Evolutionary conservation across 345 rosid genomes (phyloP), one percentile per base, ranked within the genome.

Genomic region (Brassica rapa): DNA sequence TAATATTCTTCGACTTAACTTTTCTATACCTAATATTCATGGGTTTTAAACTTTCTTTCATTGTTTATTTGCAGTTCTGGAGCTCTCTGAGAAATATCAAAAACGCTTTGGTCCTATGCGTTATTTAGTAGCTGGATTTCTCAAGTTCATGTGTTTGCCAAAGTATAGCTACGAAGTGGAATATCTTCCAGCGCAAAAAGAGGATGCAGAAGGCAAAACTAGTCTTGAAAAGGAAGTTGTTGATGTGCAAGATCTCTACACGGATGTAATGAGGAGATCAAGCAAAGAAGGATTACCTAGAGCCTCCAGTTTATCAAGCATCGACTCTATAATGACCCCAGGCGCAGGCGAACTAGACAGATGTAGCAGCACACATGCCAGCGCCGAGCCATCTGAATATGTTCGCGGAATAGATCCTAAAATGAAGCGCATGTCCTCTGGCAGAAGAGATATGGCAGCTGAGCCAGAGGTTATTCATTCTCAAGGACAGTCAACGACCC

Each of bases 81-180:
- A 93, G 83, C 93, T 93, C 68, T 95, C 99, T 3, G 99, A 89
- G 84, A 95, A 89, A 82, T 90, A 89, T 81, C 98, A 91, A 84
- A 95, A 87, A 84, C 92, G 89, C 43, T 95, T 88, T 85, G 99
- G 99, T 84, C 97, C 99, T 8, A 78, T 95, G 84, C 98, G 98
- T 62, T 95, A 95, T 74, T 86, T 95, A 75, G 93, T 95, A 82
- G 98, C 99, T 82, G 99, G 99, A 56, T 88, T 95, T 80, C 89
- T 93, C 76, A 95, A 93, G 86, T 95, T 91, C 80, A 82, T 95
- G 57, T 95, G 99, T 86, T 82, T 95, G 85, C 99, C 99, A n/a
- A 95, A 87, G 80, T 95, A 95, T 85, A 91, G 71, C 88, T 93
- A 82, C 60, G 99, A 95, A 83, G 89, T 95, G 85, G 98, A 95